These are phyloP conservation scores for Pseudogymnoascus sp. DNA, from an alignment of 2,329 filamentous ascomycete genomes.

Conservation along the genomic window DNA sequence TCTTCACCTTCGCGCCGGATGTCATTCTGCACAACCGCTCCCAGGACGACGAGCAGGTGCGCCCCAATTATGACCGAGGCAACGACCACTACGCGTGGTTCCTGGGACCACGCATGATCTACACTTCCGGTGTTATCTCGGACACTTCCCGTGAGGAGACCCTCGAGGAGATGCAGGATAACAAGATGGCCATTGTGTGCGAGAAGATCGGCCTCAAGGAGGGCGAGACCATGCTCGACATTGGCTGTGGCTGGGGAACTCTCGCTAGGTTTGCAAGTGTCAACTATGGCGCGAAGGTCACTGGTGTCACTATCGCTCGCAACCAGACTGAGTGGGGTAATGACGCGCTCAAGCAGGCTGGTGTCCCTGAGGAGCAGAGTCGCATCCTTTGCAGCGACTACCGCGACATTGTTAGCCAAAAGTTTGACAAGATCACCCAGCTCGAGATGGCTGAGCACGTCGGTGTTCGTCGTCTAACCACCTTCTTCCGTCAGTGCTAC, in stretches of 20 bases:
- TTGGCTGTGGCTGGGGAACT: constrained; percentile 64
- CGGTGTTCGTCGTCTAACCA: constrained; percentile 58
- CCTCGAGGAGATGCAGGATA: constrained; percentile 28
- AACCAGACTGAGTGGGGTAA: constrained; percentile 70
- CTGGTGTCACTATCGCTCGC: constrained; percentile 63
- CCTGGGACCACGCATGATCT: constrained; percentile 31
- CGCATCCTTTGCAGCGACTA: constrained; percentile 64
- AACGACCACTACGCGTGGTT: constrained; percentile 31
- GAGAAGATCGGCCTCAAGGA: constrained; percentile 58
- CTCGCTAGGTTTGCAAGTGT: constrained; percentile 63
- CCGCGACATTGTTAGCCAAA: constrained; percentile 54
- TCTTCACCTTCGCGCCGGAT: constrained; percentile 26
- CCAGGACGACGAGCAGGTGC: constrained; percentile 30
- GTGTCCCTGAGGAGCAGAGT: constrained; percentile 56
- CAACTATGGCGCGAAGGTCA: constrained; percentile 68
- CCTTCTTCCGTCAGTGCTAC: constrained; percentile 58
- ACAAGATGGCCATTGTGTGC: constrained; percentile 60
- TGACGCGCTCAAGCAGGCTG: constrained; percentile 52
- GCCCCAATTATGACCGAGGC: constrained; percentile 29
- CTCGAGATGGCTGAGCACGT: constrained; percentile 71
- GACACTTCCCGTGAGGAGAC: constrained; percentile 26
- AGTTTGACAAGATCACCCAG: constrained; percentile 64
- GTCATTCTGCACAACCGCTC: constrained; percentile 26
- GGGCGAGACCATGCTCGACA: constrained; percentile 57
- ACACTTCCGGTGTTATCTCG: constrained; percentile 29